A percentile compares a stretch with the other conserved stretches of the same genome.
Conservation (phyloP, 371 early-diverging fungal species). For the Saksenaea vasiformis region DNA sequence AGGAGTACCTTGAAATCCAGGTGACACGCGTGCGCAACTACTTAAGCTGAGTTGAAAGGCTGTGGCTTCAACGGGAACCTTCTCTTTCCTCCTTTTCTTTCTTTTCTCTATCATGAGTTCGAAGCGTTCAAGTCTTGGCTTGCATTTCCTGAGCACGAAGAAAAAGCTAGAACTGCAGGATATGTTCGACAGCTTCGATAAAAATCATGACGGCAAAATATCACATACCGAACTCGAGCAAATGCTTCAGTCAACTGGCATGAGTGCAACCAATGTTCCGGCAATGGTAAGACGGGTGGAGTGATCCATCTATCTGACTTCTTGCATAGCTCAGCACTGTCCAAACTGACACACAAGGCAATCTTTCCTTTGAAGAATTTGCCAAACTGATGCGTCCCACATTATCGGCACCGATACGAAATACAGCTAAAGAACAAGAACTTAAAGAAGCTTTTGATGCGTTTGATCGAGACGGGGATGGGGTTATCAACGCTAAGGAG, state of each 20-base stretch:
- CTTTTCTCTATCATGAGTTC: conserved; percentile 18
- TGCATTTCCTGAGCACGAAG: conserved; percentile 37
- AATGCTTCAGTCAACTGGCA: conserved; percentile 34
- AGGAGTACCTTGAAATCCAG: neutral
- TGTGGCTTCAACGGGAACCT: conserved; percentile 1
- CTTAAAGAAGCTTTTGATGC: conserved; percentile 47
- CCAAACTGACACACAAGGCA: conserved; percentile 21
- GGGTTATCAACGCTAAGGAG: conserved; percentile 37
- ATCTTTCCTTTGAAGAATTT: conserved; percentile 43
- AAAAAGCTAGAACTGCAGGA: conserved; percentile 38
- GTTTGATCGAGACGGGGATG: conserved; percentile 48
- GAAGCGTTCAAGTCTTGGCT: conserved; percentile 38
- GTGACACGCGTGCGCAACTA: neutral
- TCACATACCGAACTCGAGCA: conserved; percentile 30
- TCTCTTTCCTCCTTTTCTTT: conserved; percentile 16
- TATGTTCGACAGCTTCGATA: conserved; percentile 41
- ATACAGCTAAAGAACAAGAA: conserved; percentile 38
- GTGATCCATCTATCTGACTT: neutral
- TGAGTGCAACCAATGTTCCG: conserved; percentile 17
- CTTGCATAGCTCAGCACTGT: conserved; percentile 15
- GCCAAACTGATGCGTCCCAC: conserved; percentile 47
- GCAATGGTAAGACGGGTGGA: conserved; percentile 24
- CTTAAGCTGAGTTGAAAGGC: neutral
- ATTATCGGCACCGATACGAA: conserved; percentile 30
- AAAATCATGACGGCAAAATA: conserved; percentile 38